Evolutionary conservation across 2,329 filamentous ascomycete species (phyloP), one percentile per base, ranked within the genome.

Genomic region (Stylonectria norvegica): DNA sequence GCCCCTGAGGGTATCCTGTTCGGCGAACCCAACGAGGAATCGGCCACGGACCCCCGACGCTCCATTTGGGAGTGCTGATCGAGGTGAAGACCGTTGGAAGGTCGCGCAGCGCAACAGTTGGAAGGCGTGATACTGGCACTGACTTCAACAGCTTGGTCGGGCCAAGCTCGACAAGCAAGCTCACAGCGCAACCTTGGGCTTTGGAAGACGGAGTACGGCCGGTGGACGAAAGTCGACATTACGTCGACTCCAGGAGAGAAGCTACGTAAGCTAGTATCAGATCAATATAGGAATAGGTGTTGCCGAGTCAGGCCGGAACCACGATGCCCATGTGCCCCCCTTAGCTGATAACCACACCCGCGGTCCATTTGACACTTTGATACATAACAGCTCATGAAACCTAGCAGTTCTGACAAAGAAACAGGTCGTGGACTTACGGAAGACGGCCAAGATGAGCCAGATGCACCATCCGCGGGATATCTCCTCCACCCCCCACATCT

Each of bases 401-500:
- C 22, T 25, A 25, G 22, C 22, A 25, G 7, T 12, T 12, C 22
- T 12, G 12, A 7, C 22, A 25, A 25, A 7, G 12, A 12, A 7
- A 7, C 22, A 12, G 22, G 22, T 12, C 7, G 22, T 25, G 5
- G n/a, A 47, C 44, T 36, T 38, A 48, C 47, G 36, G 36, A 49
- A 45, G 5, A 49, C 47, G 14, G 45, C 45, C 31, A 36, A 48
- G 34, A 49, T 40, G 15, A 49, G 39, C 47, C 47, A 49, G 20
- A 38, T 30, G 18, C 47, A 45, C 47, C 47, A 49, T 14, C 42
- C 45, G 7, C 47, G 36, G 2, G 41, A 45, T 23, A 36, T 49
- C 20, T 48, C 47, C 14, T 49, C 42, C 4, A 49, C 20, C 18
- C 47, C 45, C 47, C 47, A 48, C 45, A 45, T 45, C 34, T 42